Percentiles rank a stretch among this genome's conserved stretches.
phyloP scores from a whole-genome alignment of 768 basidiomycete genomes.

The Lactarius sp. region DNA sequence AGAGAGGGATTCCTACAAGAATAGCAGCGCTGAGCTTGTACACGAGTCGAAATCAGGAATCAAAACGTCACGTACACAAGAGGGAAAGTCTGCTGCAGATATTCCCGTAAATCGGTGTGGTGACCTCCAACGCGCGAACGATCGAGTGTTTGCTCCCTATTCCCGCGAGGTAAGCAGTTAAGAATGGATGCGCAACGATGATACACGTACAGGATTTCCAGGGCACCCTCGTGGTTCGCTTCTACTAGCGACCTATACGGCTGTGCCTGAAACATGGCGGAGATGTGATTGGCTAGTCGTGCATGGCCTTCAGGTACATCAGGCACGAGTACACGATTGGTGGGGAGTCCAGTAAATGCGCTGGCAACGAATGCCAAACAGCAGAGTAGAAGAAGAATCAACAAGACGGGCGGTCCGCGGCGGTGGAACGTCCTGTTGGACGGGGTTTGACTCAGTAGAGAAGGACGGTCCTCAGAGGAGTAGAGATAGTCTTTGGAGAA shows the following conservation, averaged over 20 bases:
- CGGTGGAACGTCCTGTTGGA: background rate
- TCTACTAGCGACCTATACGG: background rate
- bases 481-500: background rate
- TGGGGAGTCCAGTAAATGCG: background rate
- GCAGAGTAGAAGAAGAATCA: background rate
- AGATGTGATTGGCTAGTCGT: background rate
- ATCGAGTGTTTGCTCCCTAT: conserved; percentile 1
- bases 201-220: background rate
- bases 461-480: background rate
- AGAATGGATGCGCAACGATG: background rate
- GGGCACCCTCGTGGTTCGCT: background rate
- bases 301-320: conserved; percentile 1
- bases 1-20: background rate
- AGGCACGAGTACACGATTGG: background rate
- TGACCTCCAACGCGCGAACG: background rate
- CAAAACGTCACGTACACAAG: background rate
- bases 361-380: conserved; percentile 8
- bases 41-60: background rate
- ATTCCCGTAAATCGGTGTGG: background rate
- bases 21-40: background rate
- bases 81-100: background rate
- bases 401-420: background rate
- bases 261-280: background rate
- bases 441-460: background rate
- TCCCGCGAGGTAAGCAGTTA: background rate